Evolutionary conservation across 2,329 filamentous ascomycete species (phyloP).

Genomic region (Stenocarpella maydis): DNA sequence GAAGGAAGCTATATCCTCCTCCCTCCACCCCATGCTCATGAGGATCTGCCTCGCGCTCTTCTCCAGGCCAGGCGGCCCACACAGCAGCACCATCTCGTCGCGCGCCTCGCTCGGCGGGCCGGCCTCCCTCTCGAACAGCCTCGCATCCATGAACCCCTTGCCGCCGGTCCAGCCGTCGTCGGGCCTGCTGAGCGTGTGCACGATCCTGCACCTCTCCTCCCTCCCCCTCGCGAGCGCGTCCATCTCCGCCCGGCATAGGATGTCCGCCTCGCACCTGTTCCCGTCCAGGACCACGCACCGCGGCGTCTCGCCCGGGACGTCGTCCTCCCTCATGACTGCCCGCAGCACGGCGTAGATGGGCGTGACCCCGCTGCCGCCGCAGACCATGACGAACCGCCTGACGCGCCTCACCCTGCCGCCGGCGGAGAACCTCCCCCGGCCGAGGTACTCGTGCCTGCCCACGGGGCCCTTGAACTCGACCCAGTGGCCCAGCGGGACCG

Average conservation of each 20-base stretch:
- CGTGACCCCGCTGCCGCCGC: conserved; percentile 89
- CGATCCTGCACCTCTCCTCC: conserved; percentile 65
- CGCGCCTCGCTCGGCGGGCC: conserved; percentile 50
- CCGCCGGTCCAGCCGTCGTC: conserved; percentile 72
- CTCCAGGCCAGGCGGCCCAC: conserved; percentile 78
- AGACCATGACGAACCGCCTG: conserved; percentile 83
- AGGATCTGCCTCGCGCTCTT: conserved; percentile 66
- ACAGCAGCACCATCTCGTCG: conserved; percentile 75
- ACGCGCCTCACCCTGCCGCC: conserved; percentile 63
- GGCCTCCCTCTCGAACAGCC: conserved; percentile 68
- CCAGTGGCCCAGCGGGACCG: conserved; percentile 73
- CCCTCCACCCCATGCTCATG: conserved; percentile 69
- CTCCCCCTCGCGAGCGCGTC: conserved; percentile 67
- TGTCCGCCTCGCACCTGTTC: conserved; percentile 80
- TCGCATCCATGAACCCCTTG: conserved; percentile 70
- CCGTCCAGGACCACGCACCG: conserved; percentile 79
- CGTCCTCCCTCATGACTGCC: conserved; percentile 70
- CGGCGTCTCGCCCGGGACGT: conserved; percentile 57
- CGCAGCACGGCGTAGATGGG: conserved; percentile 86
- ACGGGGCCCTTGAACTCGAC: conserved; percentile 90
- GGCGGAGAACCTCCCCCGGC: conserved; percentile 69
- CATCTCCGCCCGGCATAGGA: conserved; percentile 79
- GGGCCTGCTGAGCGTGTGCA: conserved; percentile 75
- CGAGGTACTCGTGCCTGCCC: conserved; percentile 83
- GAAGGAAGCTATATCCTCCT: conserved; percentile 80